phyloP scores from a whole-genome alignment of 495 filamentous ascomycete species.

The Sphaerosporella brunnea region DNA sequence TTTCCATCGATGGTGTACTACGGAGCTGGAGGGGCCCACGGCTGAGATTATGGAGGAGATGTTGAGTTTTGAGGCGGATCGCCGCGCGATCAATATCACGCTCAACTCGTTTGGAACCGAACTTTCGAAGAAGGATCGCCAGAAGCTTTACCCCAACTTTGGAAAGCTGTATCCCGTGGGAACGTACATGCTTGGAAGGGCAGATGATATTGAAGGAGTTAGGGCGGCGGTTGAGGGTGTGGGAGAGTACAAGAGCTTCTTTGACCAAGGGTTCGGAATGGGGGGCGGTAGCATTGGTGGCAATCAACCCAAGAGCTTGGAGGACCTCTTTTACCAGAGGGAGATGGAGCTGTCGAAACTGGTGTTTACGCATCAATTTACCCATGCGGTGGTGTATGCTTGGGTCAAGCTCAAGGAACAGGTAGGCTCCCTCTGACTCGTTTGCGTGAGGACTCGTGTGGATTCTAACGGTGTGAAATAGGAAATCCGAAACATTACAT shows the following conservation, averaged over 20 bases:
- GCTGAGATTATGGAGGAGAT: constrained; percentile 88
- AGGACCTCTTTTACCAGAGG: constrained; percentile 97
- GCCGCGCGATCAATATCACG: constrained; percentile 96
- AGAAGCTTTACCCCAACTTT: constrained; percentile 89
- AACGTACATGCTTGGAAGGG: constrained; percentile 81
- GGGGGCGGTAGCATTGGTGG: constrained; percentile 42
- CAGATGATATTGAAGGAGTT: constrained; percentile 89
- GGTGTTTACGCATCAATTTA: constrained; percentile 92
- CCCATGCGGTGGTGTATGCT: constrained; percentile 82
- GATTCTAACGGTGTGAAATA: constrained; percentile 23
- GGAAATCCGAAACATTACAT: constrained; percentile 99
- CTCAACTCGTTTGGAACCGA: constrained; percentile 98
- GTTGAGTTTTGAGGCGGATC: constrained; percentile 88
- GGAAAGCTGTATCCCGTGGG: constrained; percentile 85
- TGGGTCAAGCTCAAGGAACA: constrained; percentile 98
- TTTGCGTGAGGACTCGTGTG: neutral
- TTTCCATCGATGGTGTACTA: constrained; percentile 82
- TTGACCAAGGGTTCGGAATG: constrained; percentile 63
- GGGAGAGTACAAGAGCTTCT: constrained; percentile 79
- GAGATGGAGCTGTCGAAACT: constrained; percentile 96
- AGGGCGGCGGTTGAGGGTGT: constrained; percentile 82
- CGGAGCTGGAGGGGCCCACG: constrained; percentile 68
- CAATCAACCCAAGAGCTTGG: constrained; percentile 70
- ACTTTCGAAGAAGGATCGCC: constrained; percentile 78
- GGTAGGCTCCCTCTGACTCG: constrained; percentile 36